Conservation (phyloP, 23 red algal genomes). For the Gracilaria caudata region DNA sequence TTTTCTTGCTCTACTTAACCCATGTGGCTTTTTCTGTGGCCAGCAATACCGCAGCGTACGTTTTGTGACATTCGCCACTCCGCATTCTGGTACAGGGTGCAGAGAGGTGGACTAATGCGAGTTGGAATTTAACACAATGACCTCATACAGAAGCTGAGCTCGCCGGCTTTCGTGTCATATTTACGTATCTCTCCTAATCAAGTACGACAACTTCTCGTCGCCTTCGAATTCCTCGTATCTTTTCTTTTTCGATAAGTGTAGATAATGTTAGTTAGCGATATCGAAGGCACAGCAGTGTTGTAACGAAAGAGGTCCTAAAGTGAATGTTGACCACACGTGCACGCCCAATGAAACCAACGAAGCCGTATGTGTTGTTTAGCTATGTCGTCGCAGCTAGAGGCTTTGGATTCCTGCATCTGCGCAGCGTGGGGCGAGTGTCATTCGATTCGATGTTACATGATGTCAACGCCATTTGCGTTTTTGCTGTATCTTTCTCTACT, state of each 20-base stretch:
- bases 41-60: neutral
- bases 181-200: neutral
- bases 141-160: neutral
- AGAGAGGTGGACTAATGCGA: neutral
- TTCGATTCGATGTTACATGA: neutral
- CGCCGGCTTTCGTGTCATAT: neutral
- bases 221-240: constrained; percentile 6
- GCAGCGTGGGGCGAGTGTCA: neutral
- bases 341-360: neutral
- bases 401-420: neutral
- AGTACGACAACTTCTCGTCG: neutral
- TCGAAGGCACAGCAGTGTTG: neutral
- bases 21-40: neutral
- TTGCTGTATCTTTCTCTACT: neutral
- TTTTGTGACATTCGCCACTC: neutral
- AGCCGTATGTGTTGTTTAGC: too few species aligned
- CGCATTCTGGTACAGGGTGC: neutral
- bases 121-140: neutral
- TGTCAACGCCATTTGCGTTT: neutral
- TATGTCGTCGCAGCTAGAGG: neutral
- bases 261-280: constrained; percentile 1
- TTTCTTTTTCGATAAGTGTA: constrained; percentile 9
- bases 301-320: too few species aligned
- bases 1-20: neutral
- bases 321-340: neutral